Conservation (phyloP, 2,329 filamentous ascomycete species). For the Pseudohalonectria lignicola region DNA sequence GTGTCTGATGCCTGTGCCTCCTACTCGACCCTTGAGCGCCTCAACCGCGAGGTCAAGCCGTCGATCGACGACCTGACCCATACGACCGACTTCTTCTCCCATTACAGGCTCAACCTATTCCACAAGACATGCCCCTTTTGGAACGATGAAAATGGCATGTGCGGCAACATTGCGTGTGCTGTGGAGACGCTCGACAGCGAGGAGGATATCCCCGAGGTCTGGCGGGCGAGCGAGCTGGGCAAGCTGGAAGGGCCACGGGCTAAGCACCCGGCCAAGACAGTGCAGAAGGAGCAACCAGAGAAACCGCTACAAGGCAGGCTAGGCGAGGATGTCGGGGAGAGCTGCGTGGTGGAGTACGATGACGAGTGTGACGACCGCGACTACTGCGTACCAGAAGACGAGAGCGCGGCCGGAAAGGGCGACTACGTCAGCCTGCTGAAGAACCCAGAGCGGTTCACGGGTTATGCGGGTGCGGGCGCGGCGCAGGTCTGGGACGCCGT, state of each 20-base stretch:
- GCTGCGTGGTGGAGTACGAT: constrained; percentile 93
- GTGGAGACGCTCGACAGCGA: constrained; percentile 94
- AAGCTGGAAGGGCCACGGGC: constrained; percentile 87
- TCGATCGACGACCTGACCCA: constrained; percentile 70
- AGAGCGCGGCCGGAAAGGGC: constrained; percentile 74
- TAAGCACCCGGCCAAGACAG: constrained; percentile 69
- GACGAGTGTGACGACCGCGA: constrained; percentile 95
- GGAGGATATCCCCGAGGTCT: constrained; percentile 82
- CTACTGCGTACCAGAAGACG: constrained; percentile 93
- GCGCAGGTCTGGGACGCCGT: constrained; percentile 94
- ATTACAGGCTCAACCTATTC: constrained; percentile 91
- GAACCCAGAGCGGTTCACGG: constrained; percentile 93
- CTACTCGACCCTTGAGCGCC: constrained; percentile 75
- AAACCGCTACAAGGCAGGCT: constrained; percentile 72
- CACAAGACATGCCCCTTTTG: constrained; percentile 94
- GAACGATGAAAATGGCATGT: constrained; percentile 87
- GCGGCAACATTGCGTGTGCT: constrained; percentile 91
- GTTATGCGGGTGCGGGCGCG: constrained; percentile 75
- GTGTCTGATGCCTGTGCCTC: constrained; percentile 93
- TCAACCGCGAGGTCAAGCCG: constrained; percentile 70
- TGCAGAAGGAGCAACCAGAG: constrained; percentile 59
- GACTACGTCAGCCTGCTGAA: constrained; percentile 92
- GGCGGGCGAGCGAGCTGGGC: constrained; percentile 83
- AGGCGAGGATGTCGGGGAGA: constrained; percentile 82
- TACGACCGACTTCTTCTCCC: constrained; percentile 93